Base-by-base conservation (phyloP, 129 eudicot species). In the Chrysanthemum seticuspe region DNA sequence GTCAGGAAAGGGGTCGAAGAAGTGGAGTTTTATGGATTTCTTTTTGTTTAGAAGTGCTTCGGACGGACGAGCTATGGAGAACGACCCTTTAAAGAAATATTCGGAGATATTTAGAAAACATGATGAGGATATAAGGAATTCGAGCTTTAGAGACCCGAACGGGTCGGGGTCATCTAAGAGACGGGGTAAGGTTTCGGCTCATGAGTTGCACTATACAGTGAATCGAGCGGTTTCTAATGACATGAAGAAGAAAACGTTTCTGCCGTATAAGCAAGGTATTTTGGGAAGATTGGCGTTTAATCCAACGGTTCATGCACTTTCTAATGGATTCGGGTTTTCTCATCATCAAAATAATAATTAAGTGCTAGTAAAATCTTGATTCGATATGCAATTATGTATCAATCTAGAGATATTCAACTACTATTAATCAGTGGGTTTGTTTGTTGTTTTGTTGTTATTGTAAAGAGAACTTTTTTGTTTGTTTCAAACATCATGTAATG, bases 251-350 rank as follows among this genome's bases (percentile, higher is more conserved):
- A 85, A 89, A 59, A 89, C 96, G 0, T 92, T 92, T 78, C 72
- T 92, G 83, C 98, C 98, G 3, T 92, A 92, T 81, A 92, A 89
- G 74, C 96, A 87, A 70, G 98, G 98, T 12, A 89, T 92, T 52
- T 51, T 92, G 67, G 96, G 96, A 58, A 80, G 91, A 27, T 53
- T 92, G 59, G 81, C 96, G 11, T 83, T 89, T 53, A 85, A 88
- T 74, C 97, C 94, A 3, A 84, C 94, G 0, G 93, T 83, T 18
- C 82, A 91, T 79, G 92, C 92, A 13, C 78, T 87, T 7, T 87
- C 96, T n/a, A 83, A 87, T 80, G 96, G 97, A 53, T 87, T 91
- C 40, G 91, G 97, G 21, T 60, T 78, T 80, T 82, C 89, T 4
- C 77, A 74, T 44, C 78, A 76, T 23, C 59, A 76, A 27, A 16